phyloP scores from a whole-genome alignment of 108 stramenopile genomes.

The Ochromonas danica region DNA sequence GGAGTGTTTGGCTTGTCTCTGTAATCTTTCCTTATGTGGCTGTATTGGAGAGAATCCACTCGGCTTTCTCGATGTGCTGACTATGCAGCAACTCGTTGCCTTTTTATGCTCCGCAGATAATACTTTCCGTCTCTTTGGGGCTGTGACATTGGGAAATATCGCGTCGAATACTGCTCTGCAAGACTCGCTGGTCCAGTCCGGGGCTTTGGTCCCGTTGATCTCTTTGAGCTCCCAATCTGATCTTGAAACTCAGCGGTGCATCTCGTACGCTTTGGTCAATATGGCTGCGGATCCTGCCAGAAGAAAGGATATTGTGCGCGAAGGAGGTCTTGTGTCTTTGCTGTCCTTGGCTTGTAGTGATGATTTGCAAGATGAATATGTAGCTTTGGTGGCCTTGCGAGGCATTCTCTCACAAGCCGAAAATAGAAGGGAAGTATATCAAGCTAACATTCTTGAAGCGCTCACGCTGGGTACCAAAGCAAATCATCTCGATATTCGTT shows the following conservation, averaged over 20 bases:
- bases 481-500: constrained; percentile 57
- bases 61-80: constrained; percentile 61
- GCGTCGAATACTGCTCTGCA: constrained; percentile 63
- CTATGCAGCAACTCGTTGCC: constrained; percentile 62
- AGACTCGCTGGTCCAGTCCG: constrained; percentile 55
- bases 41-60: constrained; percentile 68
- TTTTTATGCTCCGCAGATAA: constrained; percentile 74
- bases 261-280: constrained; percentile 76
- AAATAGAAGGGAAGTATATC: constrained; percentile 58
- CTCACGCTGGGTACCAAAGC: constrained; percentile 52
- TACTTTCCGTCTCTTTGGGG: constrained; percentile 78
- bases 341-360: constrained; percentile 67
- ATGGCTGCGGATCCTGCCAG: constrained; percentile 60
- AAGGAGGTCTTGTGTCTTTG: constrained; percentile 71
- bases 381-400: constrained; percentile 68
- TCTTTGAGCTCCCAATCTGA: constrained; percentile 58
- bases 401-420: constrained; percentile 59
- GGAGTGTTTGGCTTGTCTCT: constrained; percentile 69
- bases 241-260: constrained; percentile 72
- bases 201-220: constrained; percentile 66
- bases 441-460: constrained; percentile 66
- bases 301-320: constrained; percentile 58
- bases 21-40: constrained; percentile 74
- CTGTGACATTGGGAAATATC: constrained; percentile 76
- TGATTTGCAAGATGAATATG: constrained; percentile 61